A percentile compares a stretch with the other conserved stretches of the same genome.
phyloP scores from a whole-genome alignment of 2,329 filamentous ascomycete species.

The Lomentospora prolificans region DNA sequence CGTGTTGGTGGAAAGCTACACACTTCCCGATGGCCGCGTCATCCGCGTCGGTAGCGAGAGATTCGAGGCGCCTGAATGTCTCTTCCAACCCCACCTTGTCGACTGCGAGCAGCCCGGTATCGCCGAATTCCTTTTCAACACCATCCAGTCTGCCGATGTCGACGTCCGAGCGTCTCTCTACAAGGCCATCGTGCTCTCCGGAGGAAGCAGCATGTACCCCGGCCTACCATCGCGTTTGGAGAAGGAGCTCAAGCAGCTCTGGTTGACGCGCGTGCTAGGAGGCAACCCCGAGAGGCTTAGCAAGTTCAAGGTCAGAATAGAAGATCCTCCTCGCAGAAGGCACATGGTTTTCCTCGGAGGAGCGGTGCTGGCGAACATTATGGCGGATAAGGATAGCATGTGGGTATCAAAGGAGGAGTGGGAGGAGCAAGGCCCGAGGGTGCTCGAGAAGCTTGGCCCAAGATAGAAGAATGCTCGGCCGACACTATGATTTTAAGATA shows the following conservation, averaged over 20 bases:
- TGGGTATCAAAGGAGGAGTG: constrained; percentile 97
- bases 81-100: constrained; percentile 96
- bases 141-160: constrained; percentile 90
- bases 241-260: constrained; percentile 98
- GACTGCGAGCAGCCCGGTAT: constrained; percentile 97
- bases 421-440: constrained; percentile 80
- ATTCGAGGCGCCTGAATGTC: constrained; percentile 94
- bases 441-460: constrained; percentile 86
- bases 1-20: constrained; percentile 94
- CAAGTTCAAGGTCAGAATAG: constrained; percentile 99
- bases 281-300: constrained; percentile 87
- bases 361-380: constrained; percentile 94
- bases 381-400: constrained; percentile 98
- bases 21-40: constrained; percentile 87
- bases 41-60: constrained; percentile 94
- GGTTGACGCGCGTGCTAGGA: constrained; percentile 82
- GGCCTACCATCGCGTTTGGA: constrained; percentile 88
- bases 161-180: constrained; percentile 89
- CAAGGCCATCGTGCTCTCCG: constrained; percentile 94
- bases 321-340: constrained; percentile 87
- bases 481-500: background rate
- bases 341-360: constrained; percentile 99
- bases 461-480: constrained; percentile 41
- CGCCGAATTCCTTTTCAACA: constrained; percentile 97
- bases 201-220: constrained; percentile 98